Evolutionary conservation across 2,329 filamentous ascomycete genomes (phyloP).

Genomic region (Alternaria ethzedia): DNA sequence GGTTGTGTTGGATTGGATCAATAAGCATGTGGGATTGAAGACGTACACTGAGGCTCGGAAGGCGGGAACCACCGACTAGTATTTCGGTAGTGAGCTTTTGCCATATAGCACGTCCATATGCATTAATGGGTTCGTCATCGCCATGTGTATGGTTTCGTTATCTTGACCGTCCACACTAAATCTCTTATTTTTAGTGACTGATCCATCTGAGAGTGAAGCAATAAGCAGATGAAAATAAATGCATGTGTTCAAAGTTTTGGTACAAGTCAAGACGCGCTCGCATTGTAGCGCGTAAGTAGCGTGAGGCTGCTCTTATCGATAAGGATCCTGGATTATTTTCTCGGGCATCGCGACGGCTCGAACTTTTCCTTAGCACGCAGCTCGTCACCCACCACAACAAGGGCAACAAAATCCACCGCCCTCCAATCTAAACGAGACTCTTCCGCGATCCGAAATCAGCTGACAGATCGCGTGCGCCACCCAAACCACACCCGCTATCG

Average conservation of each 20-base stretch:
- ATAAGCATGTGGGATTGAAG: conserved; percentile 62
- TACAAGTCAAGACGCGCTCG: not conserved
- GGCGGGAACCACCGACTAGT: not conserved
- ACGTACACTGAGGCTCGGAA: conserved; percentile 43
- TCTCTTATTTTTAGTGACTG: too few relatives aligned
- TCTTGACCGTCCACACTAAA: too few relatives aligned
- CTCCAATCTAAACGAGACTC: not conserved
- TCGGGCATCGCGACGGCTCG: conserved; percentile 4
- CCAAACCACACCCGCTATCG: not conserved
- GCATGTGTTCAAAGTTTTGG: not conserved
- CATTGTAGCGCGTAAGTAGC: not conserved
- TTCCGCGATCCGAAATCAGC: conserved; percentile 4
- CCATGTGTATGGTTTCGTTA: too few relatives aligned
- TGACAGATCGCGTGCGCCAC: conserved; percentile 6
- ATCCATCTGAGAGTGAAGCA: not conserved
- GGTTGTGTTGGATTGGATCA: conserved; percentile 81
- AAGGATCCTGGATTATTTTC: conserved; percentile 16
- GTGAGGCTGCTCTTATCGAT: conserved; percentile 9
- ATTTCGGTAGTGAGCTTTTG: not conserved
- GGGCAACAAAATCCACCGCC: not conserved
- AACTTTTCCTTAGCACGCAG: conserved; percentile 11
- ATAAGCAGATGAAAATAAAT: not conserved
- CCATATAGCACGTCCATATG: not conserved
- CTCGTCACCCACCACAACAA: conserved; percentile 1
- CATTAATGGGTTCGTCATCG: not conserved